Evolutionary conservation across 306 rosid genomes (phyloP).

Genomic region (Quercus aquifolioides): DNA sequence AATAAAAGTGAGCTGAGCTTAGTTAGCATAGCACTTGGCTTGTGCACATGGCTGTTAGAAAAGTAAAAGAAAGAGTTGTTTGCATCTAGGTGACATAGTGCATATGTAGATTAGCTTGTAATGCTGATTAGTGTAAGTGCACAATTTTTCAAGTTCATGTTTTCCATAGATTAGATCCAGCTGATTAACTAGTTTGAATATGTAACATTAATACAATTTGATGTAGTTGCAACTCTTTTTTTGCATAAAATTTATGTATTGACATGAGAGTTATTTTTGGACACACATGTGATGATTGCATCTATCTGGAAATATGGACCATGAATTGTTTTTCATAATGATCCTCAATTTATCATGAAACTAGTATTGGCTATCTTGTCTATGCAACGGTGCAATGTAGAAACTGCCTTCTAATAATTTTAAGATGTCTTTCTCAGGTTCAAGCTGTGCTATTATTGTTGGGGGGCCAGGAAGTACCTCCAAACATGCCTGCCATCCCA

Average conservation of each 20-base stretch:
- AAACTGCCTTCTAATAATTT: conserved; percentile 18
- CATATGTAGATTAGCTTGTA: too few species aligned
- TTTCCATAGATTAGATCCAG: conserved; percentile 7
- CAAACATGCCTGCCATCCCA: conserved; percentile 39
- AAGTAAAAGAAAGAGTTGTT: neutral
- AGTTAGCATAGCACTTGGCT: neutral
- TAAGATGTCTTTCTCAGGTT: conserved; percentile 50
- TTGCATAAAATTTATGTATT: neutral
- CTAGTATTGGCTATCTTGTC: conserved; percentile 1
- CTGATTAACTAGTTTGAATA: neutral
- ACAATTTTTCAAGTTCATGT: too few species aligned
- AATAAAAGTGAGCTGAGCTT: neutral
- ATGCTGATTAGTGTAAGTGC: too few species aligned
- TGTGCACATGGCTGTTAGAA: neutral
- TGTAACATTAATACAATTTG: conserved; percentile 12
- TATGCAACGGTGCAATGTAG: conserved; percentile 2
- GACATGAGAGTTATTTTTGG: conserved; percentile 8
- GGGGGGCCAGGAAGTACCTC: conserved; percentile 70
- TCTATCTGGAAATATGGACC: conserved; percentile 6
- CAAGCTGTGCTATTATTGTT: conserved; percentile 68
- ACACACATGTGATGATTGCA: neutral
- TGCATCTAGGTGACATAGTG: too few species aligned
- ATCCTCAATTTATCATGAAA: conserved; percentile 1
- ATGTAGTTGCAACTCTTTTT: conserved; percentile 7
- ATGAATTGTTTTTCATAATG: neutral